Evolutionary conservation across 352 stramenopile species (phyloP), one percentile per base, ranked within the genome.

Genomic region (Plasmopara viticola): DNA sequence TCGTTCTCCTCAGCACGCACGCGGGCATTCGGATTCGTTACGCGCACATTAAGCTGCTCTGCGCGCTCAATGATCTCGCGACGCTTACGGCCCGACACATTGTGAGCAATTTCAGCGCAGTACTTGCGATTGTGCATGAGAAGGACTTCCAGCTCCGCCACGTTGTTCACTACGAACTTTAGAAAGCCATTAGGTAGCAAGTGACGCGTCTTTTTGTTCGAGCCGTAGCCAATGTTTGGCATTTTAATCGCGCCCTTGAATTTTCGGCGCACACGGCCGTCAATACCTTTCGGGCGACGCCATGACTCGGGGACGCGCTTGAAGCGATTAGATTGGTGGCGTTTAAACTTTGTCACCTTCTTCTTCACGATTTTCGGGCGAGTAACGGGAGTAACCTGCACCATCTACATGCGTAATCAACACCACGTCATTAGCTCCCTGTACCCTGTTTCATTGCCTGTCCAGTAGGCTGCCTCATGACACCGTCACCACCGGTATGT

Each of bases 261-360:
- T 74, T 96, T 95, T 72, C 97, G 95, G 74, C 97, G 94, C 54
- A 99, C 95, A 62, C 96, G 96, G 74, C 93, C 91, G 85, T 99
- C 97, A 86, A 99, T 99, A 99, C 97, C 97, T 84, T 99, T 98
- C 44, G 96, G 96, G 74, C 97, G 97, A 70, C 97, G 90, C 97
- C 97, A 99, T 76, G 78, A 93, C 63, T 95, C 84, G 18, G 81
- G 79, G 60, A 99, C 97, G 62, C 96, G 94, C 74, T 98, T 98
- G 82, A 99, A 99, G 61, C 92, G 91, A 80, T 99, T 93, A 45
- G 88, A 95, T 72, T 99, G 97, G 84, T 98, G 96, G 81, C 97
- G 94, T 78, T 97, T 97, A 84, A 99, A 99, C 84, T 98, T 99
- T 72, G 98, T 99, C 62, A 97, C 97, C 75, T 96, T 94, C 96